Evolutionary conservation across 441 rosid species (phyloP).

Genomic region (California macrophylla): DNA sequence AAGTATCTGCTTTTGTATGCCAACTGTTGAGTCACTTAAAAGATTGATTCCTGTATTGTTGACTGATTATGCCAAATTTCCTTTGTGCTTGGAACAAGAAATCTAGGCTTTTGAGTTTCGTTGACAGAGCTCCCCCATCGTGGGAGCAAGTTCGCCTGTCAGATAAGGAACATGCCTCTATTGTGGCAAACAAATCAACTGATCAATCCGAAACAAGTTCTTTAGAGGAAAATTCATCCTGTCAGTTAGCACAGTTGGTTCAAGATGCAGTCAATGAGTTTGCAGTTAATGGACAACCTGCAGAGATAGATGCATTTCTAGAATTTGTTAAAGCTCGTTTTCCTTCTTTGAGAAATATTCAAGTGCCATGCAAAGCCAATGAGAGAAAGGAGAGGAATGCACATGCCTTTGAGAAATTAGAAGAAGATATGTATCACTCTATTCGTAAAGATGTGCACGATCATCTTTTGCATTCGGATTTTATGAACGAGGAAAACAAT

Average conservation of each 20-base stretch:
- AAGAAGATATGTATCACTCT: slow-evolving; percentile 46
- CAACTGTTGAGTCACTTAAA: not conserved
- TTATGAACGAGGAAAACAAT: slow-evolving; percentile 23
- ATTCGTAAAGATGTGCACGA: slow-evolving; percentile 33
- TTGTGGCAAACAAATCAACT: slow-evolving; percentile 23
- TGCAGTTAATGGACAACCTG: slow-evolving; percentile 30
- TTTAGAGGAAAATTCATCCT: slow-evolving; percentile 33
- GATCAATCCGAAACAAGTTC: slow-evolving; percentile 29
- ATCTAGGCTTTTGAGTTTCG: slow-evolving; percentile 80
- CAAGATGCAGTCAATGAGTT: slow-evolving; percentile 46
- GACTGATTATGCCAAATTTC: not conserved
- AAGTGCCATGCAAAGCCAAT: slow-evolving; percentile 31
- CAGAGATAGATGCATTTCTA: slow-evolving; percentile 42
- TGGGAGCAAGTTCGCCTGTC: slow-evolving; percentile 50
- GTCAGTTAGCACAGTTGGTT: slow-evolving; percentile 31
- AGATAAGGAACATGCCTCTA: slow-evolving; percentile 28
- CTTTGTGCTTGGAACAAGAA: slow-evolving; percentile 40
- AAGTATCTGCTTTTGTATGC: slow-evolving; percentile 21
- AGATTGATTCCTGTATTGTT: slow-evolving; percentile 2
- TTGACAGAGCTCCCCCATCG: slow-evolving; percentile 57
- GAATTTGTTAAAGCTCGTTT: slow-evolving; percentile 47
- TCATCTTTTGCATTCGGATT: slow-evolving; percentile 21
- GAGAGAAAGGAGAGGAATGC: slow-evolving; percentile 33
- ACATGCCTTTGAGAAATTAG: slow-evolving; percentile 44
- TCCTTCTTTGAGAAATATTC: slow-evolving; percentile 39